Conservation (phyloP, 1,139 yeast genomes). For the Blastobotrys petasosporus region DNA sequence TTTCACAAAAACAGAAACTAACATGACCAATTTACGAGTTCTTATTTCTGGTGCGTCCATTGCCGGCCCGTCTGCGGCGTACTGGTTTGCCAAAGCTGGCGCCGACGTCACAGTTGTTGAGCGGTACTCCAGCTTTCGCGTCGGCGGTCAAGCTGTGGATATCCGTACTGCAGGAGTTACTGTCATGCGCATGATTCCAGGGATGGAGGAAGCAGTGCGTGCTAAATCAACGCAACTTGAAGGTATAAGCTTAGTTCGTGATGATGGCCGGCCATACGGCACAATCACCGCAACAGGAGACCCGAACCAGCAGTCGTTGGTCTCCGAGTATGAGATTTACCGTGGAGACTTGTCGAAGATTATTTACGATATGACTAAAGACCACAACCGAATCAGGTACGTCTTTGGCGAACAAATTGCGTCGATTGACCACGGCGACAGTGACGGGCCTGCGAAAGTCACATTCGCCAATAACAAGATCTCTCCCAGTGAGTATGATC, state of each 20-base stretch:
- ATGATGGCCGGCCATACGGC: not conserved
- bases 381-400: conserved; percentile 2
- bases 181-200: conserved; percentile 4
- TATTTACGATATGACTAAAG: conserved; percentile 7
- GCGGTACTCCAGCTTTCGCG: conserved; percentile 5
- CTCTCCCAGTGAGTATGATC: conserved; percentile 1
- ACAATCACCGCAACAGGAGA: conserved; percentile 9
- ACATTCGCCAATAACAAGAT: conserved; percentile 5
- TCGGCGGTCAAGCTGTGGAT: conserved; percentile 9
- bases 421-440: not conserved
- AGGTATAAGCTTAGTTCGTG: conserved; percentile 2
- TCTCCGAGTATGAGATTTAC: conserved; percentile 10
- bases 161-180: conserved; percentile 8
- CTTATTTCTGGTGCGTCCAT: conserved; percentile 8
- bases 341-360: conserved; percentile 8
- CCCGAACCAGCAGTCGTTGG: conserved; percentile 5
- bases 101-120: conserved; percentile 8
- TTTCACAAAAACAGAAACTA: not conserved
- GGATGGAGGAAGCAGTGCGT: conserved; percentile 2
- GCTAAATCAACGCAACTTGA: conserved; percentile 1
- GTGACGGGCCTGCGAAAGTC: not conserved
- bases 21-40: not conserved
- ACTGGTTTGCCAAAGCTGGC: conserved; percentile 4
- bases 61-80: conserved; percentile 10
- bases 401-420: conserved; percentile 6